Base-by-base conservation (phyloP, 371 early-diverging fungal genomes). In the Zopfochytrium polystomum region DNA sequence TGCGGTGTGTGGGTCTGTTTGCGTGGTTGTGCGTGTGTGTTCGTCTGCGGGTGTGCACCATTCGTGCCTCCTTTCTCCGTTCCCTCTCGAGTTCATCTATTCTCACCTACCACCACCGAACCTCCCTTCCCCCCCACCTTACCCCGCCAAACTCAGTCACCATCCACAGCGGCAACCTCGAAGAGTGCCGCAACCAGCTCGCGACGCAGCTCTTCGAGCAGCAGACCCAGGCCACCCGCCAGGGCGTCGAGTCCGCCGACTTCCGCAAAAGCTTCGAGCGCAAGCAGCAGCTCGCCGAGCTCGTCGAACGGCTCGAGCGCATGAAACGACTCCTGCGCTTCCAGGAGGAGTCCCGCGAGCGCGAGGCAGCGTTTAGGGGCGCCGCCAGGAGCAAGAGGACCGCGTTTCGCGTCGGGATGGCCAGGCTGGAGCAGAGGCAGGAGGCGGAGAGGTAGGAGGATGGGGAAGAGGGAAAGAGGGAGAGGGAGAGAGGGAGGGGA, bases 341-440 rank as follows among this genome's bases (percentile, higher is more conserved):
- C 50, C 59, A 58, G 35, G 65, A 65, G 26, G 65, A 58, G 35
- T 53, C 56, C 18, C 15, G 35, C 29, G 59, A 65, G 29, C 34
- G 53, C 29, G 59, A 58, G 32, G 22, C 27, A 9, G 52, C 42
- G 15, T 59, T 65, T 51, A 65, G 59, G 38, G 22, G 15, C n/a
- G 20, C 30, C 22, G 50, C 42, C 18, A 27, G 58, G 11, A 53
- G 55, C 27, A 65, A 65, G 43, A 25, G 65, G 20, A 48, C 31
- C 22, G 65, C 65, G 1, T 65, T 65, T 55, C 65, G 55, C 33
- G 55, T 32, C 31, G n/a, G 65, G 25, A 34, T 58, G 52, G 52
- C 35, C 26, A 18, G 65, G 4, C 32, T 65, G 48, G 65, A 65
- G 27, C 42, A 58, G 31, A 29, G 65, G 1, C 65, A 65, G 29